Conservation (phyloP, 495 filamentous ascomycete species). For the Neurospora tetraspora region DNA sequence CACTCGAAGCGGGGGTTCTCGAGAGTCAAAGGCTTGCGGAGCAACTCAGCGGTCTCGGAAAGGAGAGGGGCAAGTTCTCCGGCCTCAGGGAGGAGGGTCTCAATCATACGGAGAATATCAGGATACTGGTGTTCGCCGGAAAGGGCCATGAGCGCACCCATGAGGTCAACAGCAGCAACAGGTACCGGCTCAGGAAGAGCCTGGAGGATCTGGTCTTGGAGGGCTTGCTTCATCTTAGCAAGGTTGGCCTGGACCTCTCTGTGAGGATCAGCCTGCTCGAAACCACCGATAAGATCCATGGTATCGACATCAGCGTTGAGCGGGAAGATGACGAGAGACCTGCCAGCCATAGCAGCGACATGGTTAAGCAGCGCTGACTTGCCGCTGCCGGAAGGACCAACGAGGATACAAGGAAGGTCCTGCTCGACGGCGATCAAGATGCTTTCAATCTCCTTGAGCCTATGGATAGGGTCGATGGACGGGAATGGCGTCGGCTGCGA, state of each 20-base stretch:
- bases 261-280: conserved; percentile 81
- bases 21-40: conserved; percentile 34
- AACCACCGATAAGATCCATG: conserved; percentile 93
- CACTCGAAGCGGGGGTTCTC: conserved; percentile 83
- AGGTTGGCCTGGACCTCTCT: conserved; percentile 51
- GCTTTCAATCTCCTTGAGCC: conserved; percentile 66
- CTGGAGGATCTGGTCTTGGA: conserved; percentile 44
- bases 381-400: conserved; percentile 75
- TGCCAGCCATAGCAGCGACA: conserved; percentile 67
- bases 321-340: conserved; percentile 62
- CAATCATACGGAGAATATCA: conserved; percentile 22
- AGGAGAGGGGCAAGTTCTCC: conserved; percentile 21
- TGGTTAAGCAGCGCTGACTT: conserved; percentile 73
- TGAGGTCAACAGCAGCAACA: conserved; percentile 31
- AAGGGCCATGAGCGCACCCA: conserved; percentile 25
- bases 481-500: conserved; percentile 46
- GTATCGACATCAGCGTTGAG: conserved; percentile 91
- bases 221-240: conserved; percentile 41
- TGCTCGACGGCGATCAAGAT: conserved; percentile 79
- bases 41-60: conserved; percentile 24
- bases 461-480: conserved; percentile 44
- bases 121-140: conserved; percentile 20
- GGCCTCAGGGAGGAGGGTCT: conserved; percentile 15
- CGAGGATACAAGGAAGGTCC: conserved; percentile 79
- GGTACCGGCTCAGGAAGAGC: conserved; percentile 36